phyloP scores from a whole-genome alignment of 345 rosid genomes.

The Anastatica hierochuntica region DNA sequence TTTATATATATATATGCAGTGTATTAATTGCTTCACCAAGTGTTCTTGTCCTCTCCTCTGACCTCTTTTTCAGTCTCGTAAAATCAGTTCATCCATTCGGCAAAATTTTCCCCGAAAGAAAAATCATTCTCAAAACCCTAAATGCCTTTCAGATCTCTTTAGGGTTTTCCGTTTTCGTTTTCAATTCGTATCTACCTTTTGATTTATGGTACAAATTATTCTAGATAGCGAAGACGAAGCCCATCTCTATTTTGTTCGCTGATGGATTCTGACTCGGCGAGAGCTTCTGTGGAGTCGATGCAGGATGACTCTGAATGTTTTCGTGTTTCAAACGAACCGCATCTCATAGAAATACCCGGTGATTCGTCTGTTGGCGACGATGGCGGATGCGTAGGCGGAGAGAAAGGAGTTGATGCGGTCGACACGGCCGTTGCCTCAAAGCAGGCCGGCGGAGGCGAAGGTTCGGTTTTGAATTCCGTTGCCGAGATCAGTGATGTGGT shows the following conservation, averaged over 20 bases:
- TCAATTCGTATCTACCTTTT: too few relatives aligned
- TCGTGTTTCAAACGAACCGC: background rate
- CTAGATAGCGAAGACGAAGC: constrained; percentile 13
- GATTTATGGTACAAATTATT: constrained; percentile 16
- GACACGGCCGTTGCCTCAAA: background rate
- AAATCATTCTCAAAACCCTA: constrained; percentile 19
- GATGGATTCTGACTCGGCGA: constrained; percentile 19
- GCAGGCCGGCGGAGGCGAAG: background rate
- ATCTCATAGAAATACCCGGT: constrained; percentile 1
- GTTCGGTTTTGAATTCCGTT: background rate
- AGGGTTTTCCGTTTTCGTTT: too few relatives aligned
- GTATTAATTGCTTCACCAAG: background rate
- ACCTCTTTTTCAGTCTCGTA: constrained; percentile 2
- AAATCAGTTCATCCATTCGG: background rate
- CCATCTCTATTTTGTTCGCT: constrained; percentile 1
- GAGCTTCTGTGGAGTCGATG: too few relatives aligned
- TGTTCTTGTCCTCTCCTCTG: too few relatives aligned
- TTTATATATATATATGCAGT: too few relatives aligned
- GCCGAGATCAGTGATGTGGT: constrained; percentile 14
- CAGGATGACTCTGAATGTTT: constrained; percentile 5
- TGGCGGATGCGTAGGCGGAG: background rate
- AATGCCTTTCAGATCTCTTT: constrained; percentile 22
- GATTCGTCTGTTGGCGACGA: too few relatives aligned
- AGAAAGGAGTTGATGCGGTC: constrained; percentile 1
- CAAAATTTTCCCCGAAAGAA: background rate